Percentiles rank a stretch among this genome's conserved stretches.
These are phyloP conservation scores for Ramularia collo-cygni DNA, from an alignment of 2,329 filamentous ascomycete genomes.

Conservation along the genomic window DNA sequence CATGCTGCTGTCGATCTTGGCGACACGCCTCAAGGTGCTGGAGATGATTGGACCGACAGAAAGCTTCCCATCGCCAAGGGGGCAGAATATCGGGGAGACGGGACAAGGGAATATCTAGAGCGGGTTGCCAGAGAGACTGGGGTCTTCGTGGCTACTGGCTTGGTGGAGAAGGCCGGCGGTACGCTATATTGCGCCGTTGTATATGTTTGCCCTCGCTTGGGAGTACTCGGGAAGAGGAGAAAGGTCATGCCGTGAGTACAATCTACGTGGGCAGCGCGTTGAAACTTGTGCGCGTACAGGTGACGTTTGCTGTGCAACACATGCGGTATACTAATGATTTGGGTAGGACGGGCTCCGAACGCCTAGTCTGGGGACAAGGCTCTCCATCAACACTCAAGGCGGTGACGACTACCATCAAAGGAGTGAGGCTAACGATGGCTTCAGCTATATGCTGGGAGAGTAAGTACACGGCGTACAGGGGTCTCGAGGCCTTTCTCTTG, in stretches of 20 bases:
- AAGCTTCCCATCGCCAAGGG: conserved; percentile 47
- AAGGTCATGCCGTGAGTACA: conserved; percentile 69
- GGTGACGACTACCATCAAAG: conserved; percentile 70
- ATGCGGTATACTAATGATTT: too few relatives aligned
- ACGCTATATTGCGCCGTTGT: conserved; percentile 77
- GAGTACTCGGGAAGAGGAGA: conserved; percentile 73
- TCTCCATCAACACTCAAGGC: conserved; percentile 71
- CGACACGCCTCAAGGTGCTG: conserved; percentile 65
- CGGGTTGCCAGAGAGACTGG: conserved; percentile 66
- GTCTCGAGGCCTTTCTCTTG: too few relatives aligned
- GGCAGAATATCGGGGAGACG: conserved; percentile 55
- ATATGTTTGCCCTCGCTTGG: conserved; percentile 69
- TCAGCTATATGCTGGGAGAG: conserved; percentile 95
- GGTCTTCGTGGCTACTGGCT: conserved; percentile 72
- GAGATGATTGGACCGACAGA: conserved; percentile 62
- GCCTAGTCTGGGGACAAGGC: conserved; percentile 80
- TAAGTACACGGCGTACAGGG: too few relatives aligned
- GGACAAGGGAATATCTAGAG: conserved; percentile 75
- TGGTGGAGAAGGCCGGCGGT: conserved; percentile 73
- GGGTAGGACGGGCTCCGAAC: too few relatives aligned
- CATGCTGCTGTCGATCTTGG: conserved; percentile 73
- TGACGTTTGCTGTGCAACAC: too few relatives aligned
- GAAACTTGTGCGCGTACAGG: too few relatives aligned
- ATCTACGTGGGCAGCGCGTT: too few relatives aligned
- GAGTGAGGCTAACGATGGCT: conserved; percentile 71